Evolutionary conservation across 441 rosid species (phyloP), one percentile per base, ranked within the genome.

Genomic region (Sinapis alba): DNA sequence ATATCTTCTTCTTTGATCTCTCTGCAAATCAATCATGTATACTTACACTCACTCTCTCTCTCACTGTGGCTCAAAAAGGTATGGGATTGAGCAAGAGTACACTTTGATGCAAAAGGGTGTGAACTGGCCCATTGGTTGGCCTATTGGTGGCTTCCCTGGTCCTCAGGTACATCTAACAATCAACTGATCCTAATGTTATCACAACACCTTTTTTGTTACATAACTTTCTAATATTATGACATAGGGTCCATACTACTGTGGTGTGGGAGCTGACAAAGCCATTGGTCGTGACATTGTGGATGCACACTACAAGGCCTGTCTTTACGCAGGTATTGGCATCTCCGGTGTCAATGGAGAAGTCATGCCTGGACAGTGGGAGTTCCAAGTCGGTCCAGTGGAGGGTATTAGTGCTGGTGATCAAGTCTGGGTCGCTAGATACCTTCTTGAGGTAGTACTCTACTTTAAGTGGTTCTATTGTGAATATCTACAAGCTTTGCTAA

Each of bases 321-420:
- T 91, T 45, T 88, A 83, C 77, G 91, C 97, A n/a, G 94, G 97
- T 5, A 68, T 91, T 57, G 84, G 86, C 66, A 82, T 88, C 18
- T 80, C 91, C 2, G 95, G 97, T 18, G 85, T 91, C 60, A 89
- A 91, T 45, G 97, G 95, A 23, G 97, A 88, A 78, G 97, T 88
- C 61, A 91, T 76, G 30, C 30, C 5, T 27, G 30, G 30, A 3
- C 30, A 27, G 30, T 34, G 38, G 38, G 38, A 34, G 38, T 34
- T 34, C 38, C 38, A 34, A 2, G 38, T 34, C 38, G 10, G 38
- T 34, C 38, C 38, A 0, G 38, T 34, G 8, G 38, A 34, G 38
- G 38, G 34, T 30, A 30, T 30, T 30, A 30, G 34, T 30, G 1
- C 34, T 30, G 34, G 34, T 30, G 34, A 30, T 30, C 34, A 30